phyloP scores from a whole-genome alignment of 1,139 yeast species.

The Blastobotrys arbuscula region DNA sequence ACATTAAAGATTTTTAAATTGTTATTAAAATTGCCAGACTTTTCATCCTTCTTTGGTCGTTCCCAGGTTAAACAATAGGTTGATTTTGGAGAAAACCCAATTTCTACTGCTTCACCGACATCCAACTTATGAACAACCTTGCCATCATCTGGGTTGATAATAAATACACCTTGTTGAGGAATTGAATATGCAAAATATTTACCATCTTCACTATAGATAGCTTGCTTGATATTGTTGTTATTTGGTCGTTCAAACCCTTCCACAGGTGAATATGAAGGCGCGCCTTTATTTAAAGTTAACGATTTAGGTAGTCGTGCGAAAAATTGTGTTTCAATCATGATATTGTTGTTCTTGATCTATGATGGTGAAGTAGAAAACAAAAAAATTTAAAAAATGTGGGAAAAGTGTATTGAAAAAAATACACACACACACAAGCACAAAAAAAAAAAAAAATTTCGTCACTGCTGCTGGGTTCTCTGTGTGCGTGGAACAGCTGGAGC shows the following conservation, averaged over 20 bases:
- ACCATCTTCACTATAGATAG: slow-evolving; percentile 45
- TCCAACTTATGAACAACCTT: slow-evolving; percentile 41
- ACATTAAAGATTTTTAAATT: slow-evolving; percentile 72
- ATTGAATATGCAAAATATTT: slow-evolving; percentile 44
- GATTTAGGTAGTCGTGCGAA: slow-evolving; percentile 17
- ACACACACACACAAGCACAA: too few species aligned
- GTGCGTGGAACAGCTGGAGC: too few species aligned
- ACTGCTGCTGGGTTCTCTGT: too few species aligned
- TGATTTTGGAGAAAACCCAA: slow-evolving; percentile 87
- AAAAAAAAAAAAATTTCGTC: too few species aligned
- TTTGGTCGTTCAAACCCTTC: slow-evolving; percentile 15
- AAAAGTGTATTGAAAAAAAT: too few species aligned
- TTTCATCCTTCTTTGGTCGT: slow-evolving; percentile 57
- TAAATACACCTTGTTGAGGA: slow-evolving; percentile 38
- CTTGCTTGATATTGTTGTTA: slow-evolving; percentile 29
- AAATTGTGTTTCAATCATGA: slow-evolving; percentile 8
- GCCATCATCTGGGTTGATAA: slow-evolving; percentile 54
- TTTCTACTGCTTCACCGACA: slow-evolving; percentile 60
- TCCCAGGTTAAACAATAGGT: slow-evolving; percentile 85
- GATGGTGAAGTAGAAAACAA: neutral
- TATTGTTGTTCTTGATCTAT: neutral
- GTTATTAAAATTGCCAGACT: slow-evolving; percentile 62
- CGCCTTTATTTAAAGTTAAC: slow-evolving; percentile 15
- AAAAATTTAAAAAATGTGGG: neutral
- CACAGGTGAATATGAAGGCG: slow-evolving; percentile 15